These are phyloP conservation scores for Lipomyces mesembrius DNA, from an alignment of 805 yeast genomes.

Conservation along the genomic window DNA sequence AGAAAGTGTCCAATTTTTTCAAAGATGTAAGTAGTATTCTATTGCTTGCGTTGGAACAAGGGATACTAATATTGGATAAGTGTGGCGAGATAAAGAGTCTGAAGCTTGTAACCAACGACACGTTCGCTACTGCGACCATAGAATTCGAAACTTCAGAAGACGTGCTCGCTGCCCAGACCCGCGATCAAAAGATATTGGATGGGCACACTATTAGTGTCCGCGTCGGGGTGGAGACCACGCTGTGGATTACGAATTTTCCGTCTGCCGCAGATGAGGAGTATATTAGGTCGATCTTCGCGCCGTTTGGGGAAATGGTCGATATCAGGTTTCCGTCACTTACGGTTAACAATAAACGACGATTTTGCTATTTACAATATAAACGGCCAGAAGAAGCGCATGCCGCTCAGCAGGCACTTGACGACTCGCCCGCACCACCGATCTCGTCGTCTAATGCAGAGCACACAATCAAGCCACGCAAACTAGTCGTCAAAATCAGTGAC, in stretches of 20 bases:
- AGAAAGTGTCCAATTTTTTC: constrained; percentile 53
- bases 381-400: constrained; percentile 51
- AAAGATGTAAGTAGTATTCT: constrained; percentile 44
- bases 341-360: constrained; percentile 61
- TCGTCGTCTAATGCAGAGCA: neutral
- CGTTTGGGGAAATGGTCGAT: constrained; percentile 52
- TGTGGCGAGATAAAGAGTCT: constrained; percentile 59
- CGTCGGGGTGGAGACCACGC: constrained; percentile 54
- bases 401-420: constrained; percentile 54
- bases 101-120: constrained; percentile 19
- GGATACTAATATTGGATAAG: constrained; percentile 6
- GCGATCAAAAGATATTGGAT: constrained; percentile 53
- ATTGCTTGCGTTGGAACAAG: neutral
- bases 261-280: constrained; percentile 53
- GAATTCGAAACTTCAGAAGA: constrained; percentile 59
- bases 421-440: constrained; percentile 34
- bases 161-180: constrained; percentile 64
- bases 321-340: constrained; percentile 69
- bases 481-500: constrained; percentile 66
- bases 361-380: constrained; percentile 70
- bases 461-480: constrained; percentile 42
- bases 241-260: constrained; percentile 80
- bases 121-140: constrained; percentile 53
- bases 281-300: constrained; percentile 50
- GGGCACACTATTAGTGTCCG: constrained; percentile 54